Conservation (phyloP, 2,329 filamentous ascomycete species). For the Hypoxylon sp. region DNA sequence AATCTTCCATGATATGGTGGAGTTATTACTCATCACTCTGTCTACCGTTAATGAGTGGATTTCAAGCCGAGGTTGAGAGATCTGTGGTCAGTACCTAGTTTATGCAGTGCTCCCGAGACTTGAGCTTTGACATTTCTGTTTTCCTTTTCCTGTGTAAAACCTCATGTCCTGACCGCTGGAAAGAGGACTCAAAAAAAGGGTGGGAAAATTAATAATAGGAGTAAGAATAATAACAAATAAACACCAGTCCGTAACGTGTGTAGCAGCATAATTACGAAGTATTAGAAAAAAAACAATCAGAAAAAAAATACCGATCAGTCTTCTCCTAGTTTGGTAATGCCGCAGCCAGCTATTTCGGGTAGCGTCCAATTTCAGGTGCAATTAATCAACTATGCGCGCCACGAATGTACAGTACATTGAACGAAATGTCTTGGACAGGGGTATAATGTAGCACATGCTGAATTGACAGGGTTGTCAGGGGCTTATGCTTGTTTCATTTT, state of each 20-base stretch:
- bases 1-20: slow-evolving; percentile 45
- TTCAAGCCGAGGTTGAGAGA: slow-evolving; percentile 14
- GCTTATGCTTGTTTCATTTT: slow-evolving; percentile 56
- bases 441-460: slow-evolving; percentile 44
- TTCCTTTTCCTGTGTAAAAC: slow-evolving; percentile 11
- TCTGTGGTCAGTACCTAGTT: slow-evolving; percentile 11
- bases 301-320: slow-evolving; percentile 27
- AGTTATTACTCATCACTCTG: slow-evolving; percentile 33
- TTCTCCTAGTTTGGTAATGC: slow-evolving; percentile 40
- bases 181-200: neutral
- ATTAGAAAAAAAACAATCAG: slow-evolving; percentile 18
- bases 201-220: neutral
- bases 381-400: slow-evolving; percentile 47
- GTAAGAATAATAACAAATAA: slow-evolving; percentile 4
- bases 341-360: slow-evolving; percentile 47
- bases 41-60: slow-evolving; percentile 10
- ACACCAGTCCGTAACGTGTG: slow-evolving; percentile 10
- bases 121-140: neutral
- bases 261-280: neutral
- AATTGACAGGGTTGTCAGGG: slow-evolving; percentile 49
- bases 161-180: slow-evolving; percentile 23
- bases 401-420: slow-evolving; percentile 50
- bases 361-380: slow-evolving; percentile 51
- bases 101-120: slow-evolving; percentile 8
- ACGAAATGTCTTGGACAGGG: slow-evolving; percentile 40